These are phyloP conservation scores for Phytophthora sojae DNA, from an alignment of 352 stramenopile genomes.

Conservation along the genomic window DNA sequence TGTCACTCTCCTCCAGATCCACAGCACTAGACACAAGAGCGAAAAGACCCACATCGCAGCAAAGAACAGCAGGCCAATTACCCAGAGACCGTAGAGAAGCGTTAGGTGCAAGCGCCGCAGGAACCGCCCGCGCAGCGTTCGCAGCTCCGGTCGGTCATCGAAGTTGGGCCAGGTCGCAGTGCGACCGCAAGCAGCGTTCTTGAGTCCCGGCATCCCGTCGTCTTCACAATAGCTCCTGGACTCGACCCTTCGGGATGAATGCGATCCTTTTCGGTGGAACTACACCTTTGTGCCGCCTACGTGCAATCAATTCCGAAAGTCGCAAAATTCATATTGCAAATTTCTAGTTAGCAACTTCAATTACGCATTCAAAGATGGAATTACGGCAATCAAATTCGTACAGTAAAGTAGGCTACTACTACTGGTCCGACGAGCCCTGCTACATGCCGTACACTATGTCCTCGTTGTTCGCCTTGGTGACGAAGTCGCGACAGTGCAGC, in stretches of 20 bases:
- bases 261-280: too few relatives aligned
- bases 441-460: too few relatives aligned
- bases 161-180: slow-evolving; percentile 24
- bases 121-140: slow-evolving; percentile 37
- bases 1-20: slow-evolving; percentile 9
- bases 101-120: slow-evolving; percentile 36
- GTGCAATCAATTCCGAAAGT: too few relatives aligned
- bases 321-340: too few relatives aligned
- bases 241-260: background rate
- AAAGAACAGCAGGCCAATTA: slow-evolving; percentile 40
- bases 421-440: too few relatives aligned
- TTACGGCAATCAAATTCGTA: too few relatives aligned
- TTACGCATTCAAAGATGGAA: too few relatives aligned
- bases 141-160: slow-evolving; percentile 34
- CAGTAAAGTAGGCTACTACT: too few relatives aligned
- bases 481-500: too few relatives aligned
- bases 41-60: slow-evolving; percentile 26
- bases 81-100: slow-evolving; percentile 40
- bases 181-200: slow-evolving; percentile 26
- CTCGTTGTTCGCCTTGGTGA: too few relatives aligned
- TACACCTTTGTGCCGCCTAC: too few relatives aligned
- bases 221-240: background rate
- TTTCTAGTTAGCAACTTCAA: too few relatives aligned
- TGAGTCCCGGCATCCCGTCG: slow-evolving; percentile 12
- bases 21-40: slow-evolving; percentile 16